These are phyloP conservation scores for Camelina neglecta DNA, from an alignment of 345 rosid species.

Conservation along the genomic window DNA sequence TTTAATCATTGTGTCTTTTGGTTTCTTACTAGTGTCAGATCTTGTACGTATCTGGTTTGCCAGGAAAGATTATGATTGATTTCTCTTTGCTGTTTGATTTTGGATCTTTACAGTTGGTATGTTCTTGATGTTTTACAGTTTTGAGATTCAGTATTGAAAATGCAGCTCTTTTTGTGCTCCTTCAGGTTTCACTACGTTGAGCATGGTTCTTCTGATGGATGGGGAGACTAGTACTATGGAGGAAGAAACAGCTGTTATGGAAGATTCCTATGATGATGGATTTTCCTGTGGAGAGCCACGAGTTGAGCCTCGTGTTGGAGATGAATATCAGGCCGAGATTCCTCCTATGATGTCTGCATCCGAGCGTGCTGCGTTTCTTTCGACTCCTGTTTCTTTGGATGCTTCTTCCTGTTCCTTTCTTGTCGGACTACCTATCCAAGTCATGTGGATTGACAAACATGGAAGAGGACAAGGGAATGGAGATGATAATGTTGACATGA, in stretches of 20 bases:
- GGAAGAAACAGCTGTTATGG: constrained; percentile 44
- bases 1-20: not conserved
- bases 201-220: constrained; percentile 42
- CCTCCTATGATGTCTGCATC: constrained; percentile 63
- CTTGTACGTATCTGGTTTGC: constrained; percentile 22
- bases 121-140: constrained; percentile 13
- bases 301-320: constrained; percentile 65
- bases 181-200: constrained; percentile 44
- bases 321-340: constrained; percentile 65
- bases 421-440: constrained; percentile 55
- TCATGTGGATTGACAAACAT: constrained; percentile 50
- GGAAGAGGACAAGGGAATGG: constrained; percentile 26
- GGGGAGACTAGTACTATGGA: constrained; percentile 43
- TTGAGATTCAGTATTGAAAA: constrained; percentile 18
- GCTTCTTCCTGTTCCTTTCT: constrained; percentile 53
- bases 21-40: constrained; percentile 28
- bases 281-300: constrained; percentile 57
- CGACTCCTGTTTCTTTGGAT: constrained; percentile 50
- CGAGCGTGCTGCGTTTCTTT: constrained; percentile 44
- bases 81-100: constrained; percentile 16
- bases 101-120: constrained; percentile 24
- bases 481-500: constrained; percentile 44
- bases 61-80: constrained; percentile 9
- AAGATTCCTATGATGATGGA: constrained; percentile 50
- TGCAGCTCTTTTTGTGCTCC: constrained; percentile 3